Conservation (phyloP, 306 rosid genomes). For the Quercus ilex region DNA sequence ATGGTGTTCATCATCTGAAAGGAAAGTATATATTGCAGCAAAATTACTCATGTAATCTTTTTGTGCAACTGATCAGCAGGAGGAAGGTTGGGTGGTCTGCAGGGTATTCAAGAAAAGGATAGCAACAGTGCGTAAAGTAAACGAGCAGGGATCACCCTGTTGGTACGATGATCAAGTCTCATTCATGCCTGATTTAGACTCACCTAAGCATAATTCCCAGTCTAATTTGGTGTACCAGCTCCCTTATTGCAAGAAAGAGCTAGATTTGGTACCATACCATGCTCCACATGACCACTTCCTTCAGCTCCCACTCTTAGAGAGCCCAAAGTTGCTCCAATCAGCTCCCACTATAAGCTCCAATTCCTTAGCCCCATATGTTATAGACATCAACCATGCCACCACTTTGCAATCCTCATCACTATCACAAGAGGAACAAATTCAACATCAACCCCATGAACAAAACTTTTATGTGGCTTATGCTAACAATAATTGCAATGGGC, state of each 20-base stretch:
- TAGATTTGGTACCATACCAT: constrained; percentile 41
- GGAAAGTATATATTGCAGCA: neutral
- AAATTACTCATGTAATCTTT: neutral
- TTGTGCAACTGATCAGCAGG: constrained; percentile 42
- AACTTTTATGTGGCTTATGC: constrained; percentile 33
- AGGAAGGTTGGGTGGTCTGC: constrained; percentile 98
- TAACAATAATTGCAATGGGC: constrained; percentile 25
- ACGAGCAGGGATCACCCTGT: constrained; percentile 69
- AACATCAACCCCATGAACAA: constrained; percentile 19
- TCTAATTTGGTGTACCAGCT: constrained; percentile 38
- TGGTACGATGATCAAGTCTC: constrained; percentile 87
- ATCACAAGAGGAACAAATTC: constrained; percentile 21
- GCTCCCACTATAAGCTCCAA: constrained; percentile 15
- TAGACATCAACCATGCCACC: constrained; percentile 38
- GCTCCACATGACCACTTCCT: constrained; percentile 46
- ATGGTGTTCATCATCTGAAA: neutral
- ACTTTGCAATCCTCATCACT: constrained; percentile 31
- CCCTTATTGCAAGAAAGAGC: constrained; percentile 66
- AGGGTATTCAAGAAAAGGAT: constrained; percentile 94
- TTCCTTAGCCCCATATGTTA: constrained; percentile 31
- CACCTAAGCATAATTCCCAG: constrained; percentile 61
- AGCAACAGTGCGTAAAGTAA: constrained; percentile 62
- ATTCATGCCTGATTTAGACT: constrained; percentile 68
- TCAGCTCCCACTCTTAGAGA: constrained; percentile 61
- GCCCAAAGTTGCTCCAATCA: constrained; percentile 48